Evolutionary conservation across 192 early-diverging fungal genomes (phyloP), one percentile per base, ranked within the genome.

Genomic region (Spizellomyces punctatus): DNA sequence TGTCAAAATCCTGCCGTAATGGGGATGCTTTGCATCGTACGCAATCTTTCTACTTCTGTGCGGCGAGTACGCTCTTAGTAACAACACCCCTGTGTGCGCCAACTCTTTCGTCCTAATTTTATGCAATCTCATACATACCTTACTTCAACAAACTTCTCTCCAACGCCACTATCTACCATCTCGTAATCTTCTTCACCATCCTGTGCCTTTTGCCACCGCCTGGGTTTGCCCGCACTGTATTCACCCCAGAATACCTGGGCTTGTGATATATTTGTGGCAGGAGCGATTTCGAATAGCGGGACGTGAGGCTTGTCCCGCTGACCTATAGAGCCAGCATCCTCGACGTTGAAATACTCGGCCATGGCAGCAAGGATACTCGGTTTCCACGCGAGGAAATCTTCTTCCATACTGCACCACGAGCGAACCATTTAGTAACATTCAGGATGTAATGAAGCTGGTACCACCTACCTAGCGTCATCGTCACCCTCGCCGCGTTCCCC

Each of bases 371-470:
- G 85, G 71, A 92, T 88, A 46, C 87, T 84, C 8, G 93, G 91
- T 83, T 96, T 95, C 98, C 98, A 99, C 49, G 89, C 88, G 43
- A 95, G 77, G 76, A 95, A 99, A 76, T 99, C 96, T 67, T 97
- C 98, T 77, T 99, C 98, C 63, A 98, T 80, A 67, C 91, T 93
- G 50, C 41, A 49, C 16, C 46, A 61, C 43, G 66, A 61, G 21
- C 16, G 43, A 14, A 78, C 61, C 42, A 41, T 67, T 63, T 8
- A 75, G 17, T 16, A 58, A 43, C 8, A 48, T 27, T 42, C 69
- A 59, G 8, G 62, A 78, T 12, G 72, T 41, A 36, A 17, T 60
- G 10, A 10, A 77, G 8, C 6, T 64, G 17, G 27, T 27, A 36
- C 16, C 9, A 10, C 62, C 27, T 58, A 83, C 82, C 78, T 81